These are phyloP conservation scores for Lenzites betulinus DNA, from an alignment of 768 basidiomycete species.

Conservation along the genomic window DNA sequence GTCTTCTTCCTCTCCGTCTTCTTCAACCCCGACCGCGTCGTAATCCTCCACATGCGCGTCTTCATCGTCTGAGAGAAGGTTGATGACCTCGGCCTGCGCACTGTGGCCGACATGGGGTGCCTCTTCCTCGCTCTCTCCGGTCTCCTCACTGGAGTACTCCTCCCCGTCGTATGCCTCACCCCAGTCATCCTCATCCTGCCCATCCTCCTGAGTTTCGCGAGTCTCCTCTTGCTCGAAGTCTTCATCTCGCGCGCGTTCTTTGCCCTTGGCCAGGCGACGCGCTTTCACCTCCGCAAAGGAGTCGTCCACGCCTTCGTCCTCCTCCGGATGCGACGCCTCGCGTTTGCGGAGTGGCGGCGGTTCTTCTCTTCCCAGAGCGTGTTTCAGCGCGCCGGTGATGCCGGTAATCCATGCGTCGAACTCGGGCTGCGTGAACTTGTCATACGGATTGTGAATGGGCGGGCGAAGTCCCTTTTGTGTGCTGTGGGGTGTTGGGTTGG, in stretches of 20 bases:
- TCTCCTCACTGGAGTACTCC: conserved; percentile 32
- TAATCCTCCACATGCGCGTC: neutral
- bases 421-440: conserved; percentile 66
- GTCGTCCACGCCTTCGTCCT: conserved; percentile 44
- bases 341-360: neutral
- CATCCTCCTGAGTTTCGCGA: conserved; percentile 27
- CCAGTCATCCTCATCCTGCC: conserved; percentile 12
- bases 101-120: conserved; percentile 5
- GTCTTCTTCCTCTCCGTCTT: neutral
- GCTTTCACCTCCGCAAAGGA: conserved; percentile 57
- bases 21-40: conserved; percentile 9
- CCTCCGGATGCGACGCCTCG: conserved; percentile 30
- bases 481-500: conserved; percentile 27
- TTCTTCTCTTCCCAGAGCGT: conserved; percentile 54
- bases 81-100: conserved; percentile 26
- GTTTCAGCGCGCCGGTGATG: conserved; percentile 57
- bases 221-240: conserved; percentile 43
- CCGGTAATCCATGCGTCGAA: conserved; percentile 74
- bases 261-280: conserved; percentile 63
- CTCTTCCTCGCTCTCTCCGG: conserved; percentile 35
- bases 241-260: conserved; percentile 61
- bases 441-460: conserved; percentile 71
- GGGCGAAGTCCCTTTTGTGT: conserved; percentile 35
- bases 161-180: conserved; percentile 27
- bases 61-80: conserved; percentile 25